Evolutionary conservation across 345 rosid species (phyloP).

Genomic region (Geranium brycei): DNA sequence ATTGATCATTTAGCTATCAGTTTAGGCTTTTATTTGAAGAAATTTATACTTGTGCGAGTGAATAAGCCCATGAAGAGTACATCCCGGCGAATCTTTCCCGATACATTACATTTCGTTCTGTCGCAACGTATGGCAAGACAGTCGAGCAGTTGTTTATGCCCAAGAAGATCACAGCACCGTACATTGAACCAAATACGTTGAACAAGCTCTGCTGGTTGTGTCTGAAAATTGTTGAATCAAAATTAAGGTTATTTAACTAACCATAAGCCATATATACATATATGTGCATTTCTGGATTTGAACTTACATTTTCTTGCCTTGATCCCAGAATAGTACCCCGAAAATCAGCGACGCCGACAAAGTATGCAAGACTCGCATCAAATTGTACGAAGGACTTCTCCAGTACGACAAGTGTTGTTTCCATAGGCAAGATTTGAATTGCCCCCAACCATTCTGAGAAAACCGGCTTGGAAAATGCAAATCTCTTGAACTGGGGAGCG

Average conservation of each 20-base stretch:
- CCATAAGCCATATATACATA: too few relatives aligned
- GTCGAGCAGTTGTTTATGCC: constrained; percentile 37
- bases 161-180: constrained; percentile 16
- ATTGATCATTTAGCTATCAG: too few relatives aligned
- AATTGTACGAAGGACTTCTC: constrained; percentile 30
- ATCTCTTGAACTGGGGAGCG: constrained; percentile 13
- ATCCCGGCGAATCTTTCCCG: constrained; percentile 51
- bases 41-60: constrained; percentile 41
- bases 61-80: constrained; percentile 53
- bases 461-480: constrained; percentile 13
- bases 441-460: constrained; percentile 21
- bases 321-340: constrained; percentile 23
- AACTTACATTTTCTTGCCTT: constrained; percentile 30
- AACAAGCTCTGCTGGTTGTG: constrained; percentile 36
- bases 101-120: constrained; percentile 32
- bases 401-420: constrained; percentile 25
- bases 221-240: constrained; percentile 14
- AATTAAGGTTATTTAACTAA: not conserved
- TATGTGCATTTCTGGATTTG: too few relatives aligned
- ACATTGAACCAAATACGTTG: constrained; percentile 36
- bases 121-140: constrained; percentile 30
- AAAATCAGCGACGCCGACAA: constrained; percentile 13
- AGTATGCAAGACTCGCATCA: constrained; percentile 12
- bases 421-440: constrained; percentile 32
- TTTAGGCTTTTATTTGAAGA: too few relatives aligned